Base-by-base conservation (phyloP, 192 early-diverging fungal species). In the Coemansia sp. region DNA sequence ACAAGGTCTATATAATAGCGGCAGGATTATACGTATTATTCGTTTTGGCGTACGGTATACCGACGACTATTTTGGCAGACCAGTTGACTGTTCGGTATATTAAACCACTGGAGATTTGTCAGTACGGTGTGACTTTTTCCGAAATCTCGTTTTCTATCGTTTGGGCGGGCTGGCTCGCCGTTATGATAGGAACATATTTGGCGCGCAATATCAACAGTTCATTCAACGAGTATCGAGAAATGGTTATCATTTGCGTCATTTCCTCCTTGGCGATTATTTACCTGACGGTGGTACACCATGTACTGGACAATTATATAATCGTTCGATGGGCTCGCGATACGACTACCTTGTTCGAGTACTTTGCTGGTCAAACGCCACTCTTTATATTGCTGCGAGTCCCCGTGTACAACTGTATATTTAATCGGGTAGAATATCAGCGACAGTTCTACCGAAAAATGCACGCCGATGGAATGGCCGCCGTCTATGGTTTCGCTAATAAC, bases 171-270 rank as follows among this genome's bases (percentile, higher is more conserved):
- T 84, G 81, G 77, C 24, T 52, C 0, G 52, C 43, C 1, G 31
- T 74, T 1, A 2, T 79, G 0, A 11, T 76, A 15, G 11, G 61
- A 3, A 63, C 81, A 0, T 70, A 71, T 5, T 11, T 78, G 18
- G 77, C 77, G 6, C 81, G 81, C 29, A 67, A 84, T 13, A 84
- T 84, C 42, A 84, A 84, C 43, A 71, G 76, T 2, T 84, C 81
- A n/a, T 84, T 84, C 49, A 76, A 79, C 5, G 81, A 84, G 54
- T 78, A 79, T 33, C 63, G 41, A n/a, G 81, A 84, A 47, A 84
- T 84, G 81, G 46, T 84, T 11, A 0, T 71, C 3, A 79, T 84
- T 2, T 67, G 75, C 38, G n/a, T 61, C 0, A 38, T 84, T 8
- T 20, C 63, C 11, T 71, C 74, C 1, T 49, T 51, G 3, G 51